Conservation (phyloP, 176 grass and related monocot species). For the Triticum urartu region DNA sequence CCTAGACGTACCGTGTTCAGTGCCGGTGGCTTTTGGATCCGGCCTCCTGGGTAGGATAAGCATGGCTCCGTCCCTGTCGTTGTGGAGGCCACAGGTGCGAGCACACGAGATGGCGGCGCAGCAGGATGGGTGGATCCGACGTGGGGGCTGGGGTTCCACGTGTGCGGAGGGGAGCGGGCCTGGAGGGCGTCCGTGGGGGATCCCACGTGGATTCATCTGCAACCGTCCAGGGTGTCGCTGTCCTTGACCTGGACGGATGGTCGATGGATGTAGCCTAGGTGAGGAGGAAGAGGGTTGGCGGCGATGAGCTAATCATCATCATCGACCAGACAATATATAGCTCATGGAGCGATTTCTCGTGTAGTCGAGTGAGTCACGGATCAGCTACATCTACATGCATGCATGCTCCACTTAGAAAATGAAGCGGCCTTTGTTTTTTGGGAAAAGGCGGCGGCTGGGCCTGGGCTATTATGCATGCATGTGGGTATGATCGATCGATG, state of each 20-base stretch:
- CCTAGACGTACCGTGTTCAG: neutral
- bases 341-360: neutral
- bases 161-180: neutral
- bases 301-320: slow-evolving; percentile 33
- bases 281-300: slow-evolving; percentile 12
- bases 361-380: neutral
- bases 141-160: neutral
- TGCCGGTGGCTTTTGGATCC: neutral
- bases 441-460: neutral
- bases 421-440: neutral
- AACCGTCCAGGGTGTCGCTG: neutral
- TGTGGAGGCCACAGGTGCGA: neutral
- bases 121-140: neutral
- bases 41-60: neutral
- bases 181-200: neutral
- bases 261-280: neutral
- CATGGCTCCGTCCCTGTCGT: neutral
- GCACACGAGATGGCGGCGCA: neutral
- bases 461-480: no score
- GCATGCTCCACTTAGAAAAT: neutral
- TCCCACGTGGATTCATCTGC: slow-evolving; percentile 13
- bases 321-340: neutral
- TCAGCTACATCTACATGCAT: neutral
- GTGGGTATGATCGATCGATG: no score
- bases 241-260: neutral